Evolutionary conservation across 2,329 filamentous ascomycete genomes (phyloP).

Genomic region (Fusarium citri): DNA sequence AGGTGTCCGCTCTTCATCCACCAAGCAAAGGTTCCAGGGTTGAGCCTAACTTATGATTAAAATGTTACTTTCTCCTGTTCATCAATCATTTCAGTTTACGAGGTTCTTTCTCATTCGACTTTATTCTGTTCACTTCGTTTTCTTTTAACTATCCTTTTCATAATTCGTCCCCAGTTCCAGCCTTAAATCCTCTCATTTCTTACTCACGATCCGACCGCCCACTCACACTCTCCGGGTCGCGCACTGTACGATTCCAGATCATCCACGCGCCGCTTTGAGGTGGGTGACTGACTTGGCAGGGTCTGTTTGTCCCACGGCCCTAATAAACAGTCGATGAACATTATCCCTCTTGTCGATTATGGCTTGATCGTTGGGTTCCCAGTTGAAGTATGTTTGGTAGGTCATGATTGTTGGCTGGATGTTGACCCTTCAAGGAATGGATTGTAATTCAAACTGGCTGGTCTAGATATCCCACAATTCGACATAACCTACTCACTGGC

Average conservation of each 20-base stretch:
- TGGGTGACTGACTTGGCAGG: slow-evolving; percentile 41
- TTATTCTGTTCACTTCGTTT: not conserved
- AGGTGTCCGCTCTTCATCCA: slow-evolving; percentile 17
- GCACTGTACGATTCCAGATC: slow-evolving; percentile 44
- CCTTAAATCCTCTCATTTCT: slow-evolving; percentile 31
- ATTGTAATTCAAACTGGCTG: not conserved
- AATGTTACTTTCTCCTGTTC: not conserved
- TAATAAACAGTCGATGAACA: slow-evolving; percentile 13
- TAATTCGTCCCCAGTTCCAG: slow-evolving; percentile 9
- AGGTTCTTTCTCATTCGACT: not conserved
- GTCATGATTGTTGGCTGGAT: not conserved
- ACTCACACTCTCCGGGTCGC: slow-evolving; percentile 29
- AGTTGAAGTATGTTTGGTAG: not conserved
- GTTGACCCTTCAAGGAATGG: not conserved
- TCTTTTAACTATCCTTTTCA: not conserved
- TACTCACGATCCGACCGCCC: slow-evolving; percentile 39
- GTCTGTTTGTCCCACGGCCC: slow-evolving; percentile 40
- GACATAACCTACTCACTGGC: not conserved
- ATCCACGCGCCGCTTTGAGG: slow-evolving; percentile 37
- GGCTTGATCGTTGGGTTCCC: not conserved
- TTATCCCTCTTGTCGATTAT: slow-evolving; percentile 1
- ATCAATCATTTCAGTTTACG: not conserved
- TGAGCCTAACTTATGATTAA: slow-evolving; percentile 10
- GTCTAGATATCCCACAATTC: not conserved
- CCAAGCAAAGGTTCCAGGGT: slow-evolving; percentile 27